Evolutionary conservation across 345 rosid species (phyloP).

Genomic region (Pseudoturritis turrita): DNA sequence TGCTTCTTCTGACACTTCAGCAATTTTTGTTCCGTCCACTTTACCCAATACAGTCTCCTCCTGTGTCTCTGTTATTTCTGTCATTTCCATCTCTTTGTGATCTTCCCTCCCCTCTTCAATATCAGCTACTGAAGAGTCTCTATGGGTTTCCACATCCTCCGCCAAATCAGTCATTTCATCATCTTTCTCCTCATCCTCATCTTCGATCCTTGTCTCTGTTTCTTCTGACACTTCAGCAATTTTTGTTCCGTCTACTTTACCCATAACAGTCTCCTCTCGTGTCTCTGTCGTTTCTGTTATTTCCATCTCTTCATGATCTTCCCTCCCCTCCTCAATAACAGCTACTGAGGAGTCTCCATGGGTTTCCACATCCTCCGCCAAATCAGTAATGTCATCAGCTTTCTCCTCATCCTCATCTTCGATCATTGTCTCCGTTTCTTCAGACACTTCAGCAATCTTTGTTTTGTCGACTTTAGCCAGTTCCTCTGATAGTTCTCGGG

Average conservation of each 20-base stretch:
- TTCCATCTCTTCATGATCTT: conserved; percentile 27
- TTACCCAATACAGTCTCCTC: conserved; percentile 31
- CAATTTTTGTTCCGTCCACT: neutral
- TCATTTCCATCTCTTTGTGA: conserved; percentile 24
- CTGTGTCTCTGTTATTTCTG: conserved; percentile 18
- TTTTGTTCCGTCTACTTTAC: conserved; percentile 6
- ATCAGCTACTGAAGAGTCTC: conserved; percentile 29
- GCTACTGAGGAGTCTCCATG: conserved; percentile 26
- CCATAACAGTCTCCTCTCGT: conserved; percentile 30
- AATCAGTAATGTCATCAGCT: conserved; percentile 21
- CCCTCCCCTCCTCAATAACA: conserved; percentile 27
- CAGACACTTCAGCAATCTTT: conserved; percentile 21
- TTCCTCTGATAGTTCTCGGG: conserved; percentile 16
- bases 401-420: conserved; percentile 20
- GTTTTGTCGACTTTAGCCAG: conserved; percentile 17
- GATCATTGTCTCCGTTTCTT: conserved; percentile 23
- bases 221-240: conserved; percentile 22
- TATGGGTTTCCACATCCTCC: conserved; percentile 32
- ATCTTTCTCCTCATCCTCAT: conserved; percentile 24
- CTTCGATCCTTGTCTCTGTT: conserved; percentile 22
- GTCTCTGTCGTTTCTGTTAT: conserved; percentile 9
- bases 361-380: conserved; percentile 23
- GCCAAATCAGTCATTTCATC: conserved; percentile 22
- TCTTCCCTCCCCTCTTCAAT: conserved; percentile 28
- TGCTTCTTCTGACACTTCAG: conserved; percentile 22